Percentiles rank a stretch among this genome's conserved stretches.
Evolutionary conservation across 106 monocot genomes (phyloP).

Genomic region (Dioscorea dumetorum): DNA sequence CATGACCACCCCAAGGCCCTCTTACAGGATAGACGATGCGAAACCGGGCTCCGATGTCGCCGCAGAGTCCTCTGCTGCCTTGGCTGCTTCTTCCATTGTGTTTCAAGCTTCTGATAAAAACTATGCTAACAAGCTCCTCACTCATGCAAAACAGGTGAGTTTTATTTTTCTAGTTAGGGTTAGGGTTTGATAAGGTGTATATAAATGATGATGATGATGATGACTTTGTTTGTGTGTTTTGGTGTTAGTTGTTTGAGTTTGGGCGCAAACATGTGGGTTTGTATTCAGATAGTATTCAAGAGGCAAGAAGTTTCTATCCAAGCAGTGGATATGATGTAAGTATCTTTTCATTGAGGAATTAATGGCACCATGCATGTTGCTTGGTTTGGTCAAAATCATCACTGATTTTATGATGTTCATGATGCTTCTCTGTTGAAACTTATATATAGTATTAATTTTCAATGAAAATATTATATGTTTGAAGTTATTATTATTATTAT

Average conservation of each 20-base stretch:
- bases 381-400: too few species aligned
- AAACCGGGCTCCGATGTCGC: background rate
- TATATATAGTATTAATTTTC: too few species aligned
- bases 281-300: background rate
- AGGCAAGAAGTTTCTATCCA: background rate
- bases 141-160: background rate
- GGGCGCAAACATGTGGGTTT: background rate
- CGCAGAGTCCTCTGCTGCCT: background rate
- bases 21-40: background rate
- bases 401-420: too few species aligned
- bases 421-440: too few species aligned
- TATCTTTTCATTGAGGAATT: too few species aligned
- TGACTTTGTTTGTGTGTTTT: background rate
- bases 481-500: too few species aligned
- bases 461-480: too few species aligned
- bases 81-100: background rate
- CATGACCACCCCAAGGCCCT: background rate
- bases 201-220: too few species aligned
- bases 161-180: too few species aligned
- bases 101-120: background rate
- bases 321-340: background rate
- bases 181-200: too few species aligned
- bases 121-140: background rate
- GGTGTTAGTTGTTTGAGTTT: background rate
- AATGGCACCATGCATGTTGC: too few species aligned